Conservation (phyloP, 768 basidiomycete genomes). For the Podaxis carcinomalis region DNA sequence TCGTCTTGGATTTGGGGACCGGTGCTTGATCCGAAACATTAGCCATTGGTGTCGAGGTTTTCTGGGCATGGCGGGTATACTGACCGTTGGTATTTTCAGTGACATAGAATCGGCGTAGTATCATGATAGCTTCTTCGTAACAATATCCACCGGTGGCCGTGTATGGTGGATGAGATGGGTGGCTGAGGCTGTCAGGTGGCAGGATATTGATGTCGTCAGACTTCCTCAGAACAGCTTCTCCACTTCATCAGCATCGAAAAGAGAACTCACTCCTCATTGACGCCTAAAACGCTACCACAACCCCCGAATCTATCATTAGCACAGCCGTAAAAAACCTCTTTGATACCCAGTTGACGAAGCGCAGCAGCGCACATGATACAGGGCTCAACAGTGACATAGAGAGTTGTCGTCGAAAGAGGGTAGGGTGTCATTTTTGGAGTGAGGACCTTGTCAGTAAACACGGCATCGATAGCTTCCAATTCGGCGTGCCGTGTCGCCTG, state of each 20-base stretch:
- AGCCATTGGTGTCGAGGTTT: constrained; percentile 1
- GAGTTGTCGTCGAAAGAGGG: constrained; percentile 72
- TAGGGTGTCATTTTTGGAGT: constrained; percentile 49
- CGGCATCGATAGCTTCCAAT: constrained; percentile 90
- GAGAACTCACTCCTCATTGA: constrained; percentile 64
- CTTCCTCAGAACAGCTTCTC: neutral
- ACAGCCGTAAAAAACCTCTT: constrained; percentile 88
- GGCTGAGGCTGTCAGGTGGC: constrained; percentile 44
- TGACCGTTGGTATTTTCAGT: constrained; percentile 90
- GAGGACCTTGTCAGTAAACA: constrained; percentile 59
- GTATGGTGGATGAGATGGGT: constrained; percentile 75
- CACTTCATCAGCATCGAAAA: neutral
- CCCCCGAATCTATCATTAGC: constrained; percentile 96
- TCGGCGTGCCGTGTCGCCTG: constrained; percentile 98
- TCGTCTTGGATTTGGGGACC: constrained; percentile 80
- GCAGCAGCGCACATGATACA: constrained; percentile 99
- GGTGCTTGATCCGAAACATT: constrained; percentile 56
- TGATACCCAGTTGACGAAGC: constrained; percentile 88
- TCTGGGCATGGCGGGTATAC: constrained; percentile 9
- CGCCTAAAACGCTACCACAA: constrained; percentile 89
- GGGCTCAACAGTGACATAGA: constrained; percentile 98
- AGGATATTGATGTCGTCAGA: neutral
- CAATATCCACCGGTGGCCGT: constrained; percentile 70
- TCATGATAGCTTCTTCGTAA: constrained; percentile 83
- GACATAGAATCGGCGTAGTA: constrained; percentile 84